A percentile compares a stretch with the other conserved stretches of the same genome.
Evolutionary conservation across 768 basidiomycete genomes (phyloP).

Genomic region (Suillus tomentosus): DNA sequence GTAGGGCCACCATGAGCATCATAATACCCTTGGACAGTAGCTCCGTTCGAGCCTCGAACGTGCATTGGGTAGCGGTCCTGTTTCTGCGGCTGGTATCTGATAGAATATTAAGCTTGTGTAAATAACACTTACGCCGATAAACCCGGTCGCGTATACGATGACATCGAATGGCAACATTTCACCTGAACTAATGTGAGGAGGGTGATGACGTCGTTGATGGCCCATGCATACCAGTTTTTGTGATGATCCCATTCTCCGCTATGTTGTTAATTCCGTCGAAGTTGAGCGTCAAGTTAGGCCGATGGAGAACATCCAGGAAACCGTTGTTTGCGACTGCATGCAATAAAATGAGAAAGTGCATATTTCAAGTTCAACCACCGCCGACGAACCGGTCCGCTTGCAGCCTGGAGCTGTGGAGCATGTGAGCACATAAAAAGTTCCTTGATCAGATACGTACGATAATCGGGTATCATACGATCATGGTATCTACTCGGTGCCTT

Average conservation of each 20-base stretch:
- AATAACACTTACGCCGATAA: slow-evolving; percentile 24
- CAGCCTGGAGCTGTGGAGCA: slow-evolving; percentile 53
- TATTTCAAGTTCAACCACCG: background rate
- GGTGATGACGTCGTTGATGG: background rate
- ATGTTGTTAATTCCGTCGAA: slow-evolving; percentile 27
- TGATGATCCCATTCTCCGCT: slow-evolving; percentile 25
- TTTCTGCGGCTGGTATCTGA: too few species aligned
- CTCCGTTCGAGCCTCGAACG: slow-evolving; percentile 27
- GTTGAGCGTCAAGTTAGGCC: slow-evolving; percentile 27
- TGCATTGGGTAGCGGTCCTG: slow-evolving; percentile 26
- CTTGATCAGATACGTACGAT: slow-evolving; percentile 39
- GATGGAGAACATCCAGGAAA: slow-evolving; percentile 23
- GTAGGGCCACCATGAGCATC: slow-evolving; percentile 33
- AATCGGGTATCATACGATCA: slow-evolving; percentile 50
- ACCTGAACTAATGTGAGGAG: slow-evolving; percentile 15
- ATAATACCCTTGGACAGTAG: slow-evolving; percentile 31
- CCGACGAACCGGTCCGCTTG: slow-evolving; percentile 44
- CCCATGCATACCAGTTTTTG: slow-evolving; percentile 24
- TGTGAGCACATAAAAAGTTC: background rate
- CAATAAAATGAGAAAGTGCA: background rate
- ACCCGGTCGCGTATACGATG: slow-evolving; percentile 38
- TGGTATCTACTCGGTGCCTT: slow-evolving; percentile 52
- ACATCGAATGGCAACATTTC: slow-evolving; percentile 34
- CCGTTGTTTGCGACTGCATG: slow-evolving; percentile 30
- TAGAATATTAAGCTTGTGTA: background rate